phyloP scores from a whole-genome alignment of 192 early-diverging fungal genomes.

The Ambispora gerdemannii region DNA sequence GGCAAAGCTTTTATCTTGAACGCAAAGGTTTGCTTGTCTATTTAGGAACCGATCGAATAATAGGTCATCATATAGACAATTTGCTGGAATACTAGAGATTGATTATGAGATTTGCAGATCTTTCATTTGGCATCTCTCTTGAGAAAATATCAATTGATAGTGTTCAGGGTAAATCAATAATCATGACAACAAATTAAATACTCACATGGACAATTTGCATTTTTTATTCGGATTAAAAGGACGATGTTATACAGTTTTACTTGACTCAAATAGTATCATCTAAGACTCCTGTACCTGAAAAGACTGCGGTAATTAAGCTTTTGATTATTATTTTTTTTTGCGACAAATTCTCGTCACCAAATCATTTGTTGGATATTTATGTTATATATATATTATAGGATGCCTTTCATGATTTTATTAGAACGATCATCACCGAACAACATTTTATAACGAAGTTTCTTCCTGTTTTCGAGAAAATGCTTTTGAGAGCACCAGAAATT shows the following conservation, averaged over 20 bases:
- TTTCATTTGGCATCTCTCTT: not conserved
- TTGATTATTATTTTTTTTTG: constrained; percentile 24
- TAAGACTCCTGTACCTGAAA: constrained; percentile 46
- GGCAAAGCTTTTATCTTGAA: constrained; percentile 17
- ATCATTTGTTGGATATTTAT: not conserved
- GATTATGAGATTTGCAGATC: not conserved
- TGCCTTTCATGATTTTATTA: constrained; percentile 62
- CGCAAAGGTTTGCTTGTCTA: constrained; percentile 10
- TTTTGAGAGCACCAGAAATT: constrained; percentile 84
- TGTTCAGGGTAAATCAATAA: too few species aligned
- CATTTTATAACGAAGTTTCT: constrained; percentile 58
- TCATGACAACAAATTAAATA: not conserved
- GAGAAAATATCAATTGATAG: not conserved
- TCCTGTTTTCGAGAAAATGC: constrained; percentile 66
- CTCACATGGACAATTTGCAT: not conserved
- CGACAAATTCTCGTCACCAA: constrained; percentile 31
- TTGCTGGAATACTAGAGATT: not conserved
- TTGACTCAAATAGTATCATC: constrained; percentile 53
- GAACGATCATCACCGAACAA: constrained; percentile 47
- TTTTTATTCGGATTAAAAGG: constrained; percentile 44
- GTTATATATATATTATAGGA: constrained; percentile 22
- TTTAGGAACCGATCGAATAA: too few species aligned
- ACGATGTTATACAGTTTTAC: constrained; percentile 57
- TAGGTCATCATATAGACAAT: not conserved
- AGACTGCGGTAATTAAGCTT: constrained; percentile 37